Evolutionary conservation across 2,329 filamentous ascomycete genomes (phyloP), one percentile per base, ranked within the genome.

Genomic region (Monosporascus sp.): DNA sequence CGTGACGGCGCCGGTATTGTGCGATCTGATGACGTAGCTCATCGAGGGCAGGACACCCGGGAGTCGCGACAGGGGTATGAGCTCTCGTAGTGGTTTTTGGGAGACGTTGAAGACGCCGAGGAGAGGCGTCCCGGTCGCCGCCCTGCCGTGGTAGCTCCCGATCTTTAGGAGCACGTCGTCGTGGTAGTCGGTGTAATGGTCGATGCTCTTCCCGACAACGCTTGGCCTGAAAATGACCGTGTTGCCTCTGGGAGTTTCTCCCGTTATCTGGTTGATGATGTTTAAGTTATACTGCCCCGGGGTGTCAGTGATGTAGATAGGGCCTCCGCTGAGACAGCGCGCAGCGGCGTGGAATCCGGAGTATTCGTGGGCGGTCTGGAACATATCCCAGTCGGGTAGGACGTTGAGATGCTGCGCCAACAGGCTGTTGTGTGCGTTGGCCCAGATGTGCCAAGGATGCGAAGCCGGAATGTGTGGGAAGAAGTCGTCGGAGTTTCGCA

Each of bases 391-490:
- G 68, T 97, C 92, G 0, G 94, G 93, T 1, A 97, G 72, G 1
- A 90, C 82, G 60, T 97, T 96, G 35, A 97, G 76, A 64, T 94
- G 87, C 57, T 90, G 85, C 2, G 88, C 92, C 15, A 97, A 75
- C 1, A 97, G 76, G 35, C 83, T 79, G 67, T 96, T 97, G 70
- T 97, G 89, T 0, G 93, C 93, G 65, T 97, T 99, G 58, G 87
- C 84, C 77, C 95, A 99, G 37, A 97, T 81, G 68, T 99, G 94
- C 93, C 94, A 99, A 0, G 92, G 83, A 57, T 99, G 94, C 6
- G 88, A 90, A 0, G 83, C 80, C 0, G 86, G 82, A 4, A 91
- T 81, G 45, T 91, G 83, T 0, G 94, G 94, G 69, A 95, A 97
- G 76, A 92, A 99, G 70, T 97, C 89, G 58, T 86, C 92, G 1